These are phyloP conservation scores for Solanum paucissectum DNA, from an alignment of 257 asterid genomes.

Conservation along the genomic window DNA sequence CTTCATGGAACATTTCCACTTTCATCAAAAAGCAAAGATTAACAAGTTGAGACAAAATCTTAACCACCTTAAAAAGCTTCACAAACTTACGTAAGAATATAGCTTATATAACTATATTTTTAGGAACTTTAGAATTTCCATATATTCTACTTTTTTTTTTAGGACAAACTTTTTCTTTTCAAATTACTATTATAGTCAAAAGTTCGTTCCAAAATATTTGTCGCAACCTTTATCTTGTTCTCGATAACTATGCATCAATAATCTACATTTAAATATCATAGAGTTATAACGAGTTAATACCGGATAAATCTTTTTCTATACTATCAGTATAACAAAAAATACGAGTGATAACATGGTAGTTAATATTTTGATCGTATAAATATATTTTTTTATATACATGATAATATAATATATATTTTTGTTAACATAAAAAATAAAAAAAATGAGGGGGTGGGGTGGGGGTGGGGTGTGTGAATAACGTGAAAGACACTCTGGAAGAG, in stretches of 20 bases:
- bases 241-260: neutral
- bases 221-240: neutral
- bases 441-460: neutral
- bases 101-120: neutral
- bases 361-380: neutral
- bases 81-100: neutral
- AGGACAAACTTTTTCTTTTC: slow-evolving; percentile 4
- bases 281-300: neutral
- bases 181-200: neutral
- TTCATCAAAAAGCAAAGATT: neutral
- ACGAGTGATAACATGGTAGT: neutral
- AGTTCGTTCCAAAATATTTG: neutral
- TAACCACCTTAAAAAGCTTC: neutral
- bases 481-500: slow-evolving; percentile 14
- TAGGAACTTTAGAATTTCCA: neutral
- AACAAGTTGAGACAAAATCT: neutral
- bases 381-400: neutral
- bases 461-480: slow-evolving; percentile 14
- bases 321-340: neutral
- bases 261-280: neutral
- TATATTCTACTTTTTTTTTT: slow-evolving; percentile 18
- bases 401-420: neutral
- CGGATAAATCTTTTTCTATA: neutral
- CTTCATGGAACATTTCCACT: neutral
- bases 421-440: neutral